Base-by-base conservation (phyloP, 441 rosid genomes). In the Bocquillonia castaneifolia region DNA sequence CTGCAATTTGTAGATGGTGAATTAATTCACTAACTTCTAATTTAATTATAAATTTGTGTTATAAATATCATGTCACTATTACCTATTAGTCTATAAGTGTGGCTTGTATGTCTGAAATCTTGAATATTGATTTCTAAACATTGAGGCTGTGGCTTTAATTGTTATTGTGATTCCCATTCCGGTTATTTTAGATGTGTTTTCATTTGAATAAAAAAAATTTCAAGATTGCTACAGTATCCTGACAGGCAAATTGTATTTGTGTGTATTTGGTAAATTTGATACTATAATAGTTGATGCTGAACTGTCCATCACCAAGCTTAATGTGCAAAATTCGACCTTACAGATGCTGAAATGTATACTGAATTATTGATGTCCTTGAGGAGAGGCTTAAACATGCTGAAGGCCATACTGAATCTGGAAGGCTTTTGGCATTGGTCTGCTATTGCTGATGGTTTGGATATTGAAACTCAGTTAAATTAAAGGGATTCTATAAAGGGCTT, bases 381-480 rank as follows among this genome's bases (percentile, higher is more conserved):
- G 82, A 75, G 76, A 86, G 85, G 75, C 80, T 84, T 45, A 90
- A 83, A 80, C 73, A 78, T 77, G 95, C 95, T 12, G 93, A 89
- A 81, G 90, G 86, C 60, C 97, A 95, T 79, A 76, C 90, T 74
- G 99, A 95, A 81, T 96, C 95, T 23, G 98, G 97, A 76, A 92
- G 93, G 77, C 82, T 90, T 72, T 78, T 92, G 83, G 84, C 91
- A 59, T 82, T 81, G 97, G 99, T 90, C 51, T 57, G 61, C 18
- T 45, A 20, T 47, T 52, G 40, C 37, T 28, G 36, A 25, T 65
- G 31, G 36, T 63, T 59, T 64, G 42, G 32, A 31, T 14, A 39
- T 54, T 20, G 42, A 26, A 22, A 17, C 1, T 54, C 29, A 25
- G 14, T 61, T 31, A 34, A 53, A 3, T 36, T 42, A n/a, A n/a